Evolutionary conservation across 2,329 filamentous ascomycete genomes (phyloP).

Genomic region (Monosporascus ibericus): DNA sequence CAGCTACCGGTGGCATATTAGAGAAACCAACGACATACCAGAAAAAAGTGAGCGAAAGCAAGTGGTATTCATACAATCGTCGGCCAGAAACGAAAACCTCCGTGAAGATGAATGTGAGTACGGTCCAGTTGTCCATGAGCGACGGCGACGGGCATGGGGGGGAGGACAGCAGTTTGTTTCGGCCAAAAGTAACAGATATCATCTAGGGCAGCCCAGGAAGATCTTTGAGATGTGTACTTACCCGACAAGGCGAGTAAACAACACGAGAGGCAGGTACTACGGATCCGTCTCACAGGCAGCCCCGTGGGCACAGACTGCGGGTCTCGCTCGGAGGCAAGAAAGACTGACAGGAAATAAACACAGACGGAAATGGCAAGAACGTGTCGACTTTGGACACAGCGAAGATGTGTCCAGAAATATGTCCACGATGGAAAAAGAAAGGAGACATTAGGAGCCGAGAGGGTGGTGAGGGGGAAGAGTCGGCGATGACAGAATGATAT

Average conservation of each 20-base stretch:
- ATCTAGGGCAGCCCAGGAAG: not conserved
- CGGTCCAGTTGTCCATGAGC: slow-evolving; percentile 3
- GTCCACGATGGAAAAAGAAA: no score
- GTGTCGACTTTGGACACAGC: no score
- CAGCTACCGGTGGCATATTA: slow-evolving; percentile 3
- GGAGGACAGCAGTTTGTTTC: not conserved
- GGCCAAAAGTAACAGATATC: not conserved
- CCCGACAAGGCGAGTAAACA: not conserved
- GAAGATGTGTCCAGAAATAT: no score
- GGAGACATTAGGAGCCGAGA: no score
- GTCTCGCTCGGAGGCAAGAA: no score
- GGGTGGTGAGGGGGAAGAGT: no score
- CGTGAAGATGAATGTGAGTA: slow-evolving; percentile 11
- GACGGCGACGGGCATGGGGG: not conserved
- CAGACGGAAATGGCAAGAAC: no score
- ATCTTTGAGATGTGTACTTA: not conserved
- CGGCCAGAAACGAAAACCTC: slow-evolving; percentile 18
- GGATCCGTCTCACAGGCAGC: no score
- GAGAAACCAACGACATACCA: slow-evolving; percentile 16
- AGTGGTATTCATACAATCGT: slow-evolving; percentile 34
- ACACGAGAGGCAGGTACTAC: no score
- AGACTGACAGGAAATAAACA: no score
- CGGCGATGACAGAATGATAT: no score
- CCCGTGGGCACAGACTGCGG: no score
- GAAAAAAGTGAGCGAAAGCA: slow-evolving; percentile 19